These are phyloP conservation scores for Ganoderma multipileum DNA, from an alignment of 1,284 basidiomycete genomes.

Conservation along the genomic window DNA sequence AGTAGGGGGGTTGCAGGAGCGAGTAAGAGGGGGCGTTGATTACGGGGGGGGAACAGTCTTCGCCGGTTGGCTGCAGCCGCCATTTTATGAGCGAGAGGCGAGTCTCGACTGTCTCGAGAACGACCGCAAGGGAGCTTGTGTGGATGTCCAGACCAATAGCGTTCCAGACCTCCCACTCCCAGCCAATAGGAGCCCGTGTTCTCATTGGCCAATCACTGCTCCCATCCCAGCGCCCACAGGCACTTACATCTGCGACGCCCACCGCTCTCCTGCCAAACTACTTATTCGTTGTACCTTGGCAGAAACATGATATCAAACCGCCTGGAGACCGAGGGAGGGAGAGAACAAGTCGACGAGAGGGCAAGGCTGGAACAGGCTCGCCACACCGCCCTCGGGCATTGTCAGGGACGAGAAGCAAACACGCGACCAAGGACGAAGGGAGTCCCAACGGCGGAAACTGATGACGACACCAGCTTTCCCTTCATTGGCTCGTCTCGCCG, in stretches of 20 bases:
- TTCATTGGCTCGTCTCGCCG: conserved; percentile 7
- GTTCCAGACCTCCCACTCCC: conserved; percentile 34
- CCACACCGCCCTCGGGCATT: not conserved
- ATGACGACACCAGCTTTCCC: conserved; percentile 21
- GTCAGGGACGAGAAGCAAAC: conserved; percentile 13
- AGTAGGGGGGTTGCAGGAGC: conserved; percentile 20
- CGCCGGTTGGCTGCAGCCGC: conserved; percentile 31
- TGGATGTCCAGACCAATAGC: conserved; percentile 39
- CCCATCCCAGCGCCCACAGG: conserved; percentile 14
- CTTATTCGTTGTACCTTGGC: not conserved
- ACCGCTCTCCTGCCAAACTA: conserved; percentile 1
- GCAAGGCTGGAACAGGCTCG: not conserved
- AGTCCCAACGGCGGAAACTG: conserved; percentile 1
- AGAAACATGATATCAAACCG: not conserved
- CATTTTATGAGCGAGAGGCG: conserved; percentile 35
- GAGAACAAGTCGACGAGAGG: conserved; percentile 10
- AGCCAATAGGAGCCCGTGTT: conserved; percentile 34
- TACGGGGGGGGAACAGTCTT: conserved; percentile 21
- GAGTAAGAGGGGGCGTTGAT: conserved; percentile 16
- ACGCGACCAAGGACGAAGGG: conserved; percentile 16
- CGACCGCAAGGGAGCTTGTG: conserved; percentile 34
- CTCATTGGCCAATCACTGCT: conserved; percentile 34
- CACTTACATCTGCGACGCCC: conserved; percentile 17
- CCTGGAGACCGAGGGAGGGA: not conserved
- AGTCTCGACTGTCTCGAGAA: conserved; percentile 41